Conservation (phyloP, 495 filamentous ascomycete species). For the Corynascus novoguineensis region DNA sequence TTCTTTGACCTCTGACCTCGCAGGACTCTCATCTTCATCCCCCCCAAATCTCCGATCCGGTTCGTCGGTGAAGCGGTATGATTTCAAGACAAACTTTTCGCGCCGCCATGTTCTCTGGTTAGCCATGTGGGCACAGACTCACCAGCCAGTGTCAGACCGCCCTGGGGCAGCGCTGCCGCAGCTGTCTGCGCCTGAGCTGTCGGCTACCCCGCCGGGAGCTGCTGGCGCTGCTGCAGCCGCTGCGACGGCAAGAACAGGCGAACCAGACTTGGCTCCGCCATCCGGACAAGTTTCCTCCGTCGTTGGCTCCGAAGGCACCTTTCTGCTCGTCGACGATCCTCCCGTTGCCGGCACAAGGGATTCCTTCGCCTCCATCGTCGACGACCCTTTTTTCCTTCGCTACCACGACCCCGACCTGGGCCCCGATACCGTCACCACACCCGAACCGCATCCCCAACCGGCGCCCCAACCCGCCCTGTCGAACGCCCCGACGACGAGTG, state of each 20-base stretch:
- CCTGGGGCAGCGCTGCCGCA: constrained; percentile 11
- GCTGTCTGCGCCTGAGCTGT: constrained; percentile 16
- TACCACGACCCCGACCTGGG: constrained; percentile 16
- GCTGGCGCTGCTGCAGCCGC: neutral
- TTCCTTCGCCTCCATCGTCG: constrained; percentile 40
- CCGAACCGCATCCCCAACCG: neutral
- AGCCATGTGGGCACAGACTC: constrained; percentile 30
- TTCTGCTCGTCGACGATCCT: constrained; percentile 30
- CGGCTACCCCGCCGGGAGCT: constrained; percentile 10
- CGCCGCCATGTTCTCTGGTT: constrained; percentile 7
- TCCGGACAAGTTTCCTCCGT: constrained; percentile 12
- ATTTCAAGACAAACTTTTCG: constrained; percentile 1
- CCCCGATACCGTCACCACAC: constrained; percentile 4
- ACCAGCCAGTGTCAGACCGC: constrained; percentile 22
- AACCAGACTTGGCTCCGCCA: constrained; percentile 12
- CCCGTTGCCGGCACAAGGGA: constrained; percentile 30
- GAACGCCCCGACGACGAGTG: constrained; percentile 13
- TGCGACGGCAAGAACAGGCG: constrained; percentile 9
- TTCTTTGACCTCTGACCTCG: neutral
- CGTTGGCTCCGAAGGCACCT: constrained; percentile 23
- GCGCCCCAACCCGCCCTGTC: neutral
- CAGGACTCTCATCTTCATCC: neutral
- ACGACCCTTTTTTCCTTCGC: constrained; percentile 44
- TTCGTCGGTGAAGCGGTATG: constrained; percentile 17
- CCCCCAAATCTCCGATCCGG: neutral